Evolutionary conservation across 192 early-diverging fungal species (phyloP).

Genomic region (Mortierella alpina): DNA sequence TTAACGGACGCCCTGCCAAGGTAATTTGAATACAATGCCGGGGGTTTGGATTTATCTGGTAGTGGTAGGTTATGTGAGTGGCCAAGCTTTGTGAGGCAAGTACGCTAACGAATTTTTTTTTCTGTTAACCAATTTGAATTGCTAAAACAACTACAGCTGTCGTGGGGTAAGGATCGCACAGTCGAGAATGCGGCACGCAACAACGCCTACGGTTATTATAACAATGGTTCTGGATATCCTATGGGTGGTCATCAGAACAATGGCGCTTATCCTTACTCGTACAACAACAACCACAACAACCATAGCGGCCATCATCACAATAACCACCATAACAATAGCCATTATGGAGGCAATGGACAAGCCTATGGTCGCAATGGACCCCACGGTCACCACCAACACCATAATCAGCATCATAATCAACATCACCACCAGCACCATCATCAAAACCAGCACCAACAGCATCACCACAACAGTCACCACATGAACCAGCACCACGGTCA

Average conservation of each 20-base stretch:
- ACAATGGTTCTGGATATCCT: conserved; percentile 44
- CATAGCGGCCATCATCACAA: conserved; percentile 28
- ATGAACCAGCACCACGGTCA: conserved; percentile 8
- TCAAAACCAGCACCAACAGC: conserved; percentile 25
- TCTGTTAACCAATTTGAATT: no score
- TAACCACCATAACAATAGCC: conserved; percentile 30
- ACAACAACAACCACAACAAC: conserved; percentile 44
- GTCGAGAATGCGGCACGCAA: conserved; percentile 58
- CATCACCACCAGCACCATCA: conserved; percentile 28
- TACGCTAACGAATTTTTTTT: no score
- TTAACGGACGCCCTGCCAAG: conserved; percentile 84
- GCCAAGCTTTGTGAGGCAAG: no score
- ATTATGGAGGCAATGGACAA: conserved; percentile 43
- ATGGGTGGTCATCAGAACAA: conserved; percentile 51
- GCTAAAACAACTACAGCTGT: conserved; percentile 38
- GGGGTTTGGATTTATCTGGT: background rate
- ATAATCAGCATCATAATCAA: conserved; percentile 42
- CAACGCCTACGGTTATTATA: conserved; percentile 52
- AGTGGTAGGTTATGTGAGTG: no score
- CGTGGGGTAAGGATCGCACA: conserved; percentile 89
- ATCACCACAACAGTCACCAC: conserved; percentile 28
- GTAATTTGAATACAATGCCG: conserved; percentile 35
- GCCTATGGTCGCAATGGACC: conserved; percentile 35
- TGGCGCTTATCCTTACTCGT: conserved; percentile 41
- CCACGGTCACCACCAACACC: conserved; percentile 54